Percentiles rank a stretch among this genome's conserved stretches.
Evolutionary conservation across 257 asterid species (phyloP).

Genomic region (Forsythia suspensa): DNA sequence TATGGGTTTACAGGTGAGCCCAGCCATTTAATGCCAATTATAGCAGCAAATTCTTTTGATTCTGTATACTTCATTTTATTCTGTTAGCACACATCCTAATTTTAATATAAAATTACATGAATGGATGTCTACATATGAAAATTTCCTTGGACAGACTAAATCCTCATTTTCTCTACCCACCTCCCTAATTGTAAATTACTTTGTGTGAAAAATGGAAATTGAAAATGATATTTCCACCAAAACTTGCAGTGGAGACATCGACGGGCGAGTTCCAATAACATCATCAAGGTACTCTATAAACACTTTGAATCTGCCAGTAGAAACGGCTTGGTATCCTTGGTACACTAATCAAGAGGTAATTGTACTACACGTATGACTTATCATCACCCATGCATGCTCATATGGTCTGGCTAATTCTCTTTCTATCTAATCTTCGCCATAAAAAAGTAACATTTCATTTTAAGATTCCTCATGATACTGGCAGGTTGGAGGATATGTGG

Average conservation of each 20-base stretch:
- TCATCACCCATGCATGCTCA: background rate
- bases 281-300: slow-evolving; percentile 35
- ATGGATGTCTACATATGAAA: no score
- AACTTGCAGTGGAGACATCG: slow-evolving; percentile 39
- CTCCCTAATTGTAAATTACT: background rate
- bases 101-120: no score
- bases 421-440: no score
- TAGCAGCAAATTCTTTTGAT: background rate
- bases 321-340: slow-evolving; percentile 36
- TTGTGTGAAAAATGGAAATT: background rate
- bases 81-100: no score
- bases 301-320: slow-evolving; percentile 27
- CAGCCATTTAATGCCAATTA: background rate
- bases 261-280: slow-evolving; percentile 37
- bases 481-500: slow-evolving; percentile 45
- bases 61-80: background rate
- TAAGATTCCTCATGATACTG: background rate
- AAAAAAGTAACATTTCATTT: no score
- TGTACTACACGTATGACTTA: background rate
- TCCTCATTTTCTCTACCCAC: background rate
- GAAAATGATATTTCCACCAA: background rate
- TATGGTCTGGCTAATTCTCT: no score
- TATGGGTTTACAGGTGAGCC: slow-evolving; percentile 37
- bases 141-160: no score
- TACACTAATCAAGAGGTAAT: slow-evolving; percentile 31